phyloP scores from a whole-genome alignment of 2,329 filamentous ascomycete genomes.

The Penicillium janthinellum region DNA sequence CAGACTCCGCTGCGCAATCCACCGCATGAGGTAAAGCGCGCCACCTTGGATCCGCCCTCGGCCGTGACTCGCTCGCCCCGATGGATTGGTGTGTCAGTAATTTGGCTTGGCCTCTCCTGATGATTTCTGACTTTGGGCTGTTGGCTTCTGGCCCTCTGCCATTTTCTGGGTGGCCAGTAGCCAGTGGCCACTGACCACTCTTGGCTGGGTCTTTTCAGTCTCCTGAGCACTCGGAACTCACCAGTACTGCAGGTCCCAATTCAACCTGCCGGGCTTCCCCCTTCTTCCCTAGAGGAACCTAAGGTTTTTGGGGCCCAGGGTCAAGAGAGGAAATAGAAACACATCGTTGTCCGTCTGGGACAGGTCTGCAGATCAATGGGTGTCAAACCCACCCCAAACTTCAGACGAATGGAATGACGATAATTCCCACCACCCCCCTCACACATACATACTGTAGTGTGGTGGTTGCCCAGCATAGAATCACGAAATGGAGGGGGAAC shows the following conservation, averaged over 20 bases:
- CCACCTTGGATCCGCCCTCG: slow-evolving; percentile 35
- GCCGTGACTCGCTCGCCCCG: slow-evolving; percentile 11
- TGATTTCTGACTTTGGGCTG: background rate
- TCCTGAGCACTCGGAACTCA: background rate
- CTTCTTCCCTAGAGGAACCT: background rate
- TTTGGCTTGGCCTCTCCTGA: background rate
- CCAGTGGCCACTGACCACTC: background rate
- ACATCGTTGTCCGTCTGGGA: background rate
- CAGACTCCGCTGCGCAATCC: slow-evolving; percentile 29
- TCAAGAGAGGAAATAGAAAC: background rate
- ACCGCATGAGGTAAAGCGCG: slow-evolving; percentile 31
- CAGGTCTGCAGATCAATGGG: slow-evolving; percentile 2
- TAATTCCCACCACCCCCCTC: background rate
- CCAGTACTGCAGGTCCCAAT: slow-evolving; percentile 13
- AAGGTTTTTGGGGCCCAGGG: background rate
- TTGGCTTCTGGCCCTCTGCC: slow-evolving; percentile 2
- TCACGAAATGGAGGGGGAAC: background rate
- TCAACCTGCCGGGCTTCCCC: background rate
- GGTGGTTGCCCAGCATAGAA: slow-evolving; percentile 1
- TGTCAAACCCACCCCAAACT: background rate
- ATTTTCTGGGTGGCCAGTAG: background rate
- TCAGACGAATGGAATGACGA: background rate
- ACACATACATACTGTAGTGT: background rate
- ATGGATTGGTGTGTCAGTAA: background rate
- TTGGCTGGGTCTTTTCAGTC: background rate